Percentiles rank a stretch among this genome's conserved stretches.
Conservation (phyloP, 2,329 filamentous ascomycete species). For the Trichoderma brevicompactum region DNA sequence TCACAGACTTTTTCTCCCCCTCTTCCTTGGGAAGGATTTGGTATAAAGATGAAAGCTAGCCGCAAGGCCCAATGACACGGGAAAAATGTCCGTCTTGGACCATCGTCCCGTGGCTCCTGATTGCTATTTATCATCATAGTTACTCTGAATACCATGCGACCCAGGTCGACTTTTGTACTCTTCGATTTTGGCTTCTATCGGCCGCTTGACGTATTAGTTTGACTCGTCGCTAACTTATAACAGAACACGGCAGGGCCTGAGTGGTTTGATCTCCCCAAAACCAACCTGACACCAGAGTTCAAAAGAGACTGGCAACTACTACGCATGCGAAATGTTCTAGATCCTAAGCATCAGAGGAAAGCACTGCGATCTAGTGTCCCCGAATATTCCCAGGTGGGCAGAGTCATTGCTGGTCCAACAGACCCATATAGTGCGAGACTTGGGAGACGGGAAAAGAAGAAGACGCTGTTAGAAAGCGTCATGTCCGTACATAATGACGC, state of each 20-base stretch:
- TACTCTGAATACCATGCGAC: constrained; percentile 63
- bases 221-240: constrained; percentile 34
- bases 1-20: background rate
- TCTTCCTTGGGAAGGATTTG: constrained; percentile 5
- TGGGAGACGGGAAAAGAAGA: constrained; percentile 84
- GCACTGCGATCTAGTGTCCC: constrained; percentile 70
- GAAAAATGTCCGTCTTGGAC: constrained; percentile 48
- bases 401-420: constrained; percentile 83
- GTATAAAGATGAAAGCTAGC: constrained; percentile 48
- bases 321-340: constrained; percentile 85
- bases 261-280: constrained; percentile 89
- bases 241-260: constrained; percentile 70
- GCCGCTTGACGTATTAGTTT: background rate
- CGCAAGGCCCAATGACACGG: constrained; percentile 46
- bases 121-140: constrained; percentile 65
- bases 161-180: background rate
- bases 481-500: constrained; percentile 56
- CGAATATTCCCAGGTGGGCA: constrained; percentile 86
- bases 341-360: constrained; percentile 94
- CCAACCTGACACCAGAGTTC: constrained; percentile 79
- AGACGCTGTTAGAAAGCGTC: constrained; percentile 84
- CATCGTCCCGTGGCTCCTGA: constrained; percentile 63
- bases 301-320: constrained; percentile 89
- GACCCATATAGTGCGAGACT: constrained; percentile 84
- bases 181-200: background rate